Evolutionary conservation across 306 rosid species (phyloP).

Genomic region (Prosopis cineraria): DNA sequence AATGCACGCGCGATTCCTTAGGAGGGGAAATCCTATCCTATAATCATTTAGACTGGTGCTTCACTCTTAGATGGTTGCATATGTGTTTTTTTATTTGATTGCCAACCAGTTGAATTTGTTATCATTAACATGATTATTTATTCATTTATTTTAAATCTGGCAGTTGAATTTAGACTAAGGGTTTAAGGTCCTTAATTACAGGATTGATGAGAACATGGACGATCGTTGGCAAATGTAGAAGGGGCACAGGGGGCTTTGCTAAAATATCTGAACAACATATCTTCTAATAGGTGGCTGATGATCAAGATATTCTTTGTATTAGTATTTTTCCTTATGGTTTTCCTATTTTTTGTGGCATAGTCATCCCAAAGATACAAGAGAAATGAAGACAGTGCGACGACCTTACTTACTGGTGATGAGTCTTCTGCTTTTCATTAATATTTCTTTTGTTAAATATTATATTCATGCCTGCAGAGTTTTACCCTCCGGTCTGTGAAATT

Average conservation of each 20-base stretch:
- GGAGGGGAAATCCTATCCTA: slow-evolving; percentile 18
- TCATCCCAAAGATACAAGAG: slow-evolving; percentile 38
- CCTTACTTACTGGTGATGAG: slow-evolving; percentile 38
- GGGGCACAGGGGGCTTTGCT: slow-evolving; percentile 95
- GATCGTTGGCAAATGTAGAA: slow-evolving; percentile 89
- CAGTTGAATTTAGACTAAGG: slow-evolving; percentile 23
- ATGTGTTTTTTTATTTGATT: not conserved
- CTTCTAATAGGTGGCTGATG: slow-evolving; percentile 99
- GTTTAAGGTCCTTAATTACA: slow-evolving; percentile 36
- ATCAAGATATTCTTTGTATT: slow-evolving; percentile 98
- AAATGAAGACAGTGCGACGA: slow-evolving; percentile 38
- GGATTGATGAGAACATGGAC: slow-evolving; percentile 98
- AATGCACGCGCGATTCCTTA: not conserved
- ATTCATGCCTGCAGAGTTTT: slow-evolving; percentile 34
- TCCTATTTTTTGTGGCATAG: slow-evolving; percentile 98
- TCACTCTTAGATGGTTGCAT: slow-evolving; percentile 4
- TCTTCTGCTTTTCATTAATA: slow-evolving; percentile 35
- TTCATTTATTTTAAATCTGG: not conserved
- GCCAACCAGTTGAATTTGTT: slow-evolving; percentile 22
- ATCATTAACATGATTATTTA: slow-evolving; percentile 21
- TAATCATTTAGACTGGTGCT: slow-evolving; percentile 30
- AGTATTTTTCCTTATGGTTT: slow-evolving; percentile 91
- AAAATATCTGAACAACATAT: slow-evolving; percentile 93
- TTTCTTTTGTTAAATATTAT: slow-evolving; percentile 32
- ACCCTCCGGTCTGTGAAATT: slow-evolving; percentile 39